Percentiles rank a stretch among this genome's conserved stretches.
Conservation (phyloP, 805 yeast genomes). For the Wickerhamiella qilinensis region DNA sequence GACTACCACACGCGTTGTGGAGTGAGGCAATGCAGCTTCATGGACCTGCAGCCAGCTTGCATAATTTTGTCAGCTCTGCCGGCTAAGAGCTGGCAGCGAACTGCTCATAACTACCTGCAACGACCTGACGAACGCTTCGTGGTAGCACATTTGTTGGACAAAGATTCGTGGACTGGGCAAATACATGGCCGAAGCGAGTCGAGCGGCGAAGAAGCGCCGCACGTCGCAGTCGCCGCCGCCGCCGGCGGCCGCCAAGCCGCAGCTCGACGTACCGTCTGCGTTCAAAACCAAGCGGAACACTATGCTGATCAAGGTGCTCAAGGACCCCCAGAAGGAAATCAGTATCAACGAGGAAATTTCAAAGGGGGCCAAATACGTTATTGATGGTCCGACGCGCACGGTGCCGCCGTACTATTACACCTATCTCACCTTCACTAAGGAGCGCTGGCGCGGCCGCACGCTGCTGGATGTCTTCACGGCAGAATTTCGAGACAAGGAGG, state of each 20-base stretch:
- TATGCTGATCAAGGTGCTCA: constrained; percentile 12
- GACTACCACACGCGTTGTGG: too few relatives aligned
- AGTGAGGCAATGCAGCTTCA: too few relatives aligned
- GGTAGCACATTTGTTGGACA: too few relatives aligned
- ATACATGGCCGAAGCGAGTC: background rate
- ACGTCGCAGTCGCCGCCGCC: background rate
- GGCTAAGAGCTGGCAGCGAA: too few relatives aligned
- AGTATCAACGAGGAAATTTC: constrained; percentile 14
- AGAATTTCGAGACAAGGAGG: constrained; percentile 72
- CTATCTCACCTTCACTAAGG: constrained; percentile 78
- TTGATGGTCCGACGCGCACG: constrained; percentile 36
- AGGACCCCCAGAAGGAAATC: constrained; percentile 14
- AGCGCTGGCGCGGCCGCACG: constrained; percentile 78
- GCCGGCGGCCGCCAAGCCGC: background rate
- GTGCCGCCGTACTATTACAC: constrained; percentile 80
- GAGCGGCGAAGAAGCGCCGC: background rate
- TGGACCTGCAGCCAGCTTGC: too few relatives aligned
- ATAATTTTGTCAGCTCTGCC: too few relatives aligned
- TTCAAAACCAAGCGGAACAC: constrained; percentile 13
- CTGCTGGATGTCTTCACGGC: constrained; percentile 62
- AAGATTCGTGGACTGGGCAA: too few relatives aligned
- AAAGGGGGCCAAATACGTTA: constrained; percentile 20
- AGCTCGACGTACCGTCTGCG: constrained; percentile 3
- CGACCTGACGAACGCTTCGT: too few relatives aligned
- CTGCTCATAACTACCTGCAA: too few relatives aligned